Evolutionary conservation across 257 asterid species (phyloP).

Genomic region (Nicotiana tomentosiformis): DNA sequence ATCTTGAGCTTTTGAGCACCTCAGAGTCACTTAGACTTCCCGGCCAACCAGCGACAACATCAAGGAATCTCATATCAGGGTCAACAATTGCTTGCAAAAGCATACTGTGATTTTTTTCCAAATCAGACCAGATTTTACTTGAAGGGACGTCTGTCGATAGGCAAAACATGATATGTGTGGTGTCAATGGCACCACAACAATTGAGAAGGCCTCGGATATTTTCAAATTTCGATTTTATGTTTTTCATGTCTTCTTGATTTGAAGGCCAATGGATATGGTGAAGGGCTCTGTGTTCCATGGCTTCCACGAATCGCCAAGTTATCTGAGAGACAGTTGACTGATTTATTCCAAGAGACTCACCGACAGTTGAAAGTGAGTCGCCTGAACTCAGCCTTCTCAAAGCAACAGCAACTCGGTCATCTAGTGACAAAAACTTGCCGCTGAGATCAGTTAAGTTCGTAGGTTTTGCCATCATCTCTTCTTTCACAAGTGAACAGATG

Average conservation of each 20-base stretch:
- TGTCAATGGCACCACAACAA: constrained; percentile 27
- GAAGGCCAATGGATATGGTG: constrained; percentile 21
- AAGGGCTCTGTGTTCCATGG: constrained; percentile 17
- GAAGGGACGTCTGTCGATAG: constrained; percentile 13
- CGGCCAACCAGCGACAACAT: constrained; percentile 20
- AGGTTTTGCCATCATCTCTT: constrained; percentile 10
- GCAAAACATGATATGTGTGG: constrained; percentile 23
- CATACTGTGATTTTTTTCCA: constrained; percentile 19
- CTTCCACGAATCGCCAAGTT: constrained; percentile 28
- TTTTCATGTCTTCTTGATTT: constrained; percentile 9
- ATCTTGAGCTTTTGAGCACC: constrained; percentile 10
- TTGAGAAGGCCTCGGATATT: constrained; percentile 24
- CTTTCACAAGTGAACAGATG: constrained; percentile 21
- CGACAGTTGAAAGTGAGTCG: constrained; percentile 13
- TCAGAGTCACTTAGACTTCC: constrained; percentile 16
- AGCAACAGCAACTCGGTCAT: constrained; percentile 28
- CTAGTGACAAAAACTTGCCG: constrained; percentile 8
- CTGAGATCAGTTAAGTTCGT: constrained; percentile 8
- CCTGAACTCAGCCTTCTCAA: constrained; percentile 27
- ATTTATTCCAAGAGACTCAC: constrained; percentile 14
- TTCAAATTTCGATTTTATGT: constrained; percentile 17
- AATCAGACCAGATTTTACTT: constrained; percentile 17
- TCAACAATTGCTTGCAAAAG: constrained; percentile 18
- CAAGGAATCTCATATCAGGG: constrained; percentile 24
- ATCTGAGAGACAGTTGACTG: constrained; percentile 12